phyloP scores from a whole-genome alignment of 306 rosid species.

The Glycine latifolia region DNA sequence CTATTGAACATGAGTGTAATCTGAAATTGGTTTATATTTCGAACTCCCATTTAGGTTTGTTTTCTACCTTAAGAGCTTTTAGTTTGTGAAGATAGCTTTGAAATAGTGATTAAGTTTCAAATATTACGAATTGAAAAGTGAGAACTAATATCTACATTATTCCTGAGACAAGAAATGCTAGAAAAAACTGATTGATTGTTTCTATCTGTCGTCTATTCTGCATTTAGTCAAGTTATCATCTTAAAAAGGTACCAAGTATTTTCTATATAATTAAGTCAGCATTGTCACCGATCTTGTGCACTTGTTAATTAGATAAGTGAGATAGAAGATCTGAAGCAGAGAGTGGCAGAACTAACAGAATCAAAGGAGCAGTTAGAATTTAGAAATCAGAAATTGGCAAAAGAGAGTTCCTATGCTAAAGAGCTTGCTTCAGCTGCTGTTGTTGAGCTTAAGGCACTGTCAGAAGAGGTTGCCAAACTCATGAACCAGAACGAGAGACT shows the following conservation, averaged over 20 bases:
- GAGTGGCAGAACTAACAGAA: constrained; percentile 65
- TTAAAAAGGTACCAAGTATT: constrained; percentile 18
- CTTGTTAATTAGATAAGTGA: constrained; percentile 57
- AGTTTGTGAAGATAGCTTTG: neutral
- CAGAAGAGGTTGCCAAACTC: constrained; percentile 96
- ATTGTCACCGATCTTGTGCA: constrained; percentile 39
- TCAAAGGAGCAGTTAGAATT: constrained; percentile 80
- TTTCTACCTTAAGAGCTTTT: neutral
- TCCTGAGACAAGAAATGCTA: constrained; percentile 20
- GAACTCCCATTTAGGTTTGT: constrained; percentile 7
- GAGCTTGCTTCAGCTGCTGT: constrained; percentile 99
- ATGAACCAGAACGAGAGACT: constrained; percentile 90
- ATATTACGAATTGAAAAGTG: constrained; percentile 11
- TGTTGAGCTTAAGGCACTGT: constrained; percentile 93
- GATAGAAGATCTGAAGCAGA: constrained; percentile 80
- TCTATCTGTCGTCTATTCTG: constrained; percentile 13
- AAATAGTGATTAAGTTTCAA: constrained; percentile 3
- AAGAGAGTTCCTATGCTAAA: constrained; percentile 95
- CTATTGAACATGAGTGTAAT: neutral
- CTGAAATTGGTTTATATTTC: constrained; percentile 21
- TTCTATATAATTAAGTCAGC: constrained; percentile 34
- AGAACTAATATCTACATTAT: constrained; percentile 13
- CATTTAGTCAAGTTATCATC: constrained; percentile 2
- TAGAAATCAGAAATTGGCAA: constrained; percentile 87
- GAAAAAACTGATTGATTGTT: constrained; percentile 22